Evolutionary conservation across 2,329 filamentous ascomycete genomes (phyloP), one percentile per base, ranked within the genome.

Genomic region (Pseudogymnoascus sp.): DNA sequence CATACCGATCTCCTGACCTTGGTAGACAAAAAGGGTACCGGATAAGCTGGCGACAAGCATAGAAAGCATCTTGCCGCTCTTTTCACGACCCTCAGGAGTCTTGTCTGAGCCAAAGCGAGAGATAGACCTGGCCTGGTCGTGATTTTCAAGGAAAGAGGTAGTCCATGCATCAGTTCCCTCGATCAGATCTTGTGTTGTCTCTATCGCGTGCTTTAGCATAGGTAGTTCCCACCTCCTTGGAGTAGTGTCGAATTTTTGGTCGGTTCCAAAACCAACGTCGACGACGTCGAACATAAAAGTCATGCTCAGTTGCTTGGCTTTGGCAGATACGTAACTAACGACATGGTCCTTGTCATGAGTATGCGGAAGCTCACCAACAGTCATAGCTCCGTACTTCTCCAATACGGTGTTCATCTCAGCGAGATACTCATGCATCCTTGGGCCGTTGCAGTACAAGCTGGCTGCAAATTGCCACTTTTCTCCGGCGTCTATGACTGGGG

Each of bases 221-320:
- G 76, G 71, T 5, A 83, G 73, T 6, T 71, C 74, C 68, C 74
- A 84, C 39, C 72, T 59, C 26, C 28, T 35, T 21, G 64, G 66
- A n/a, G 71, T 68, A 3, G 70, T 75, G 6, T 74, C 72, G 34
- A 79, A 82, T 60, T 82, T 78, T 21, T 28, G 21, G 63, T 78
- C 80, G 56, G 78, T 73, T 0, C 81, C 79, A 59, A 77, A 75
- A 5, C 81, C 85, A 13, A 86, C 74, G 66, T 85, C 79, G 6
- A 88, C 82, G 9, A 84, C 77, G 64, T 84, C 81, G 63, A 85
- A 84, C 64, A 84, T 82, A 70, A 89, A 88, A 1, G 87, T 82
- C 85, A 88, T 89, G 68, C 83, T 80, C 56, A 89, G 72, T 69
- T 87, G 80, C 61, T 78, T 78, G 60, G 81, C 79, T 26, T 77